Evolutionary conservation across 2,329 filamentous ascomycete species (phyloP), one percentile per base, ranked within the genome.

Genomic region (Xylaria multiplex): DNA sequence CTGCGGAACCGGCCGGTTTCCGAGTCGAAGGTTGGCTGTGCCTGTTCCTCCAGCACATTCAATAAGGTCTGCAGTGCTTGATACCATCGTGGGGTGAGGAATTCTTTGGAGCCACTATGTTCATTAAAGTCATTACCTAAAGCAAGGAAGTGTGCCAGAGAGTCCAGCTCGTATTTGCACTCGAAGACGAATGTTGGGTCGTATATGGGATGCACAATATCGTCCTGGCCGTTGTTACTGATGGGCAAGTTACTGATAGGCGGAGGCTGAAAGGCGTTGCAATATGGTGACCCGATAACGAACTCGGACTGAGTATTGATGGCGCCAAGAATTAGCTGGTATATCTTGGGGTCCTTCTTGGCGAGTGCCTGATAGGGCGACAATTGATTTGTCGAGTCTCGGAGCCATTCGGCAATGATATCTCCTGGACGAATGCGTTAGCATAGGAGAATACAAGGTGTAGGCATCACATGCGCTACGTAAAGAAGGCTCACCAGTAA

Each of bases 101-200:
- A 97, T 1, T 91, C 90, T 0, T 85, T 91, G 0, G 92, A 95
- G 2, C 85, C 85, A 0, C 93, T 96, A 75, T 92, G 86, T 45
- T 91, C 88, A 80, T 96, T 86, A 79, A 97, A 98, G 72, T 97
- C 90, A 74, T 97, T 97, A 19, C 86, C 88, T 2, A 99, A 81
- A 0, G 91, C 89, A 6, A 99, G 85, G 78, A 99, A 99, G 76
- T 96, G 91, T 0, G 94, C 96, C 0, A 99, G 84, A 8, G 94
- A 97, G 80, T 99, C 96, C 24, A 99, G 88, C 81, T 99, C 96
- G 79, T 98, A 99, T 80, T 99, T 99, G 87, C 96, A 99, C 80
- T 99, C 96, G 71, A 97, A 99, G 3, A 99, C 96, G 55, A 90
- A 87, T 0, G 85, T 87, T 0, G 91, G 91, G 75, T 98, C 93